Percentiles rank a stretch among this genome's conserved stretches.
These are phyloP conservation scores for Chaetomiaceae sp. DNA, from an alignment of 2,329 filamentous ascomycete genomes.

Conservation along the genomic window DNA sequence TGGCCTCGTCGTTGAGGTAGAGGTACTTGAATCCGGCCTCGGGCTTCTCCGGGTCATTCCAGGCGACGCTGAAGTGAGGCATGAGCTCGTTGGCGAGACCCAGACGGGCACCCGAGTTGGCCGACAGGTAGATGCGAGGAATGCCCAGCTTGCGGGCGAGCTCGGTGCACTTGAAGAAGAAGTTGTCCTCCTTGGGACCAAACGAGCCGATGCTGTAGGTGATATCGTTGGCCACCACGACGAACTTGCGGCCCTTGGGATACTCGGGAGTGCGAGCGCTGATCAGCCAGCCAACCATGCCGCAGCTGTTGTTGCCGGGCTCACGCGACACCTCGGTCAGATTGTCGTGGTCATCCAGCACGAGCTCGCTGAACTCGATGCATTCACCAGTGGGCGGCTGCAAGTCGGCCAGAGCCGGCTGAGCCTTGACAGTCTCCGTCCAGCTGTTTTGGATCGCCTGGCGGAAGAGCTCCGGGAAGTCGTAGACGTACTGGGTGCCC, in stretches of 20 bases:
- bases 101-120: conserved; percentile 96
- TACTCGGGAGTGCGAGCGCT: conserved; percentile 95
- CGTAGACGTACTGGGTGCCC: conserved; percentile 99
- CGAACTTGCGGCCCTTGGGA: conserved; percentile 82
- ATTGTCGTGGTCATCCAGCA: conserved; percentile 90
- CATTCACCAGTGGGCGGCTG: conserved; percentile 84
- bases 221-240: conserved; percentile 98
- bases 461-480: conserved; percentile 98
- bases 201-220: conserved; percentile 99
- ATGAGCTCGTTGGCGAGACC: conserved; percentile 96
- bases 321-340: conserved; percentile 91
- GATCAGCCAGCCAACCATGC: conserved; percentile 98
- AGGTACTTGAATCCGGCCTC: conserved; percentile 95
- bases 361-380: conserved; percentile 89
- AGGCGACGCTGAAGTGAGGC: conserved; percentile 93
- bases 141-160: conserved; percentile 90
- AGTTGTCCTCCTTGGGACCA: conserved; percentile 91
- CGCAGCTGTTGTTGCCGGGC: conserved; percentile 89
- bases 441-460: conserved; percentile 97
- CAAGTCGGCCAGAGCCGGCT: conserved; percentile 70
- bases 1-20: conserved; percentile 81
- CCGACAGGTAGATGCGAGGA: conserved; percentile 94
- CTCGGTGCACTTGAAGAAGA: conserved; percentile 99
- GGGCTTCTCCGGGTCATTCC: conserved; percentile 79
- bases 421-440: conserved; percentile 68